These are phyloP conservation scores for Symbiodinium pilosum DNA, from an alignment of 73 alveolate genomes.

Conservation along the genomic window DNA sequence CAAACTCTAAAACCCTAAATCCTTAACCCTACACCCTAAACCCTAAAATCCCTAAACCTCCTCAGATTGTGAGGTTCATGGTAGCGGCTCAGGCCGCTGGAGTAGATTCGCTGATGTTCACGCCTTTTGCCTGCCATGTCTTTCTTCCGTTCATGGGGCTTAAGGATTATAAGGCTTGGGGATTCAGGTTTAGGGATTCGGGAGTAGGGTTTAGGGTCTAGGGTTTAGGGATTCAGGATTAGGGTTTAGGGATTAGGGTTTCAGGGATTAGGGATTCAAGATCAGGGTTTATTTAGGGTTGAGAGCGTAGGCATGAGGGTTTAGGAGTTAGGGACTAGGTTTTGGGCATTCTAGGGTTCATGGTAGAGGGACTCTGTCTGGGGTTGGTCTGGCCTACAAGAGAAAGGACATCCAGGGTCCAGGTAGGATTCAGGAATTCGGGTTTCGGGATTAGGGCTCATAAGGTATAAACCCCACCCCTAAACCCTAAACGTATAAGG, in stretches of 20 bases:
- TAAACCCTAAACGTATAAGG: too few relatives aligned
- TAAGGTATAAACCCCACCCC: too few relatives aligned
- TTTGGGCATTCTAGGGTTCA: too few relatives aligned
- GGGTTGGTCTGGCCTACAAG: too few relatives aligned
- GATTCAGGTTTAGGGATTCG: neutral
- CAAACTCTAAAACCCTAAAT: neutral
- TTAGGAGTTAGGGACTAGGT: neutral
- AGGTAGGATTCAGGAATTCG: too few relatives aligned
- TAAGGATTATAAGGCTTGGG: neutral
- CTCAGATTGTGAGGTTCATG: neutral
- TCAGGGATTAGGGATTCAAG: neutral
- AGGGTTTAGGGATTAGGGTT: neutral
- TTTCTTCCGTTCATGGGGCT: neutral
- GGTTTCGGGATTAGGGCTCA: too few relatives aligned
- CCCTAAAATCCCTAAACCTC: neutral
- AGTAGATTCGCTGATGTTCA: neutral
- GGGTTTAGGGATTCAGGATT: neutral
- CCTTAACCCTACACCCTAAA: neutral
- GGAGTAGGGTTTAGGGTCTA: neutral
- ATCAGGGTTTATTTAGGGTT: neutral
- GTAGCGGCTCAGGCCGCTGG: neutral
- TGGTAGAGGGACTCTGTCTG: too few relatives aligned
- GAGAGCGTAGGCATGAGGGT: neutral
- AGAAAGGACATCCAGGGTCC: too few relatives aligned
- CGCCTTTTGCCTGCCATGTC: neutral